Evolutionary conservation across 2,329 filamentous ascomycete species (phyloP), one percentile per base, ranked within the genome.

Genomic region (Cladophialophora yegresii): DNA sequence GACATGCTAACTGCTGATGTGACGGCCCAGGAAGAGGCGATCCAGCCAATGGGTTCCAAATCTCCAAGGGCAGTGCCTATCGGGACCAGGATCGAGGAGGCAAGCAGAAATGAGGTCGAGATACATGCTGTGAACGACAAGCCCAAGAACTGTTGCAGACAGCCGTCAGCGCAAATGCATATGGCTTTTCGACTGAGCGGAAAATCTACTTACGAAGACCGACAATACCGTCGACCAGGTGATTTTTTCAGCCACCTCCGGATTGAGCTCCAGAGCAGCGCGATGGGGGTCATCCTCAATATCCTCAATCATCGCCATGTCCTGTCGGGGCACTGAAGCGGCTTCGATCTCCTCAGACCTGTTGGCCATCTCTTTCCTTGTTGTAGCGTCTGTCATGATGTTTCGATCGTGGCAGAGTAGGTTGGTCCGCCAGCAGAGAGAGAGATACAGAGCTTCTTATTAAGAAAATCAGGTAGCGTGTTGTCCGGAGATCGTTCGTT

Each of bases 91-190:
- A 67, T 63, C n/a, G 66, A 66, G 0, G 67, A 70, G 8, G 67
- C 71, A 7, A 75, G 66, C 4, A 69, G 72, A 63, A 71, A 75
- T 16, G 72, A 70, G 6, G 71, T 72, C 4, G 72, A 70, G 51
- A 76, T 73, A 63, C 72, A 71, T 16, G 36, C 49, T 33, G 64
- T 36, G 50, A 55, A 67, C 7, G 58, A 62, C 30, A 67, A 50
- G 32, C 57, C 56, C 43, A 67, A 26, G 36, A 59, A 67, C 65
- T 67, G 43, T 50, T 12, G 47, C 1, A 26, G 30, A 40, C n/a
- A 23, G 8, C 20, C 12, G 23, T 59, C 20, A 26, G 45, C n/a
- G 32, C 22, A 51, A 10, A 22, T 23, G 9, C 20, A 6, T 22
- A 49, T 13, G 23, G 26, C 13, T 33, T 8, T 30, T 51, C 26